phyloP scores from a whole-genome alignment of 2,329 filamentous ascomycete species.

The Aspergillus brunneoviolaceus region DNA sequence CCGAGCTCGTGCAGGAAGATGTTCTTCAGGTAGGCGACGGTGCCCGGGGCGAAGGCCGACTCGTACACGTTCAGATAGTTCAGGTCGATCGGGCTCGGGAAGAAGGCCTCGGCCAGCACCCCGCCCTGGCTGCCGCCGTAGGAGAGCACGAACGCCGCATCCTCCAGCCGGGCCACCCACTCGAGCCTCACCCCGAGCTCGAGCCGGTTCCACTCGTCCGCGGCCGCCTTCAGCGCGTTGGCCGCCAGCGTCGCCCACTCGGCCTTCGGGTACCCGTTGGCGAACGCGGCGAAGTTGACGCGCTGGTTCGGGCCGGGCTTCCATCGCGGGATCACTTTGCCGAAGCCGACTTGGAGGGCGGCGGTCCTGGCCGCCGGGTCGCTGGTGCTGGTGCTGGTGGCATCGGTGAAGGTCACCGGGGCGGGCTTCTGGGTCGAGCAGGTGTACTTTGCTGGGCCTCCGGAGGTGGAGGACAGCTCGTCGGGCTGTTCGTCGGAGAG shows the following conservation, averaged over 20 bases:
- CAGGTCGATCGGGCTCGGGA: slow-evolving; percentile 4
- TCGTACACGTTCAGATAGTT: slow-evolving; percentile 14
- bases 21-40: slow-evolving; percentile 8
- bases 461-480: not conserved
- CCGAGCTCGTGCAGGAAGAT: slow-evolving; percentile 15
- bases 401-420: not conserved
- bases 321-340: slow-evolving; percentile 1
- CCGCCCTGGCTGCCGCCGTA: not conserved
- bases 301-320: slow-evolving; percentile 2
- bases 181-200: slow-evolving; percentile 4
- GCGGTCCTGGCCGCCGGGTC: not conserved
- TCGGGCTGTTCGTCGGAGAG: no score
- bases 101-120: slow-evolving; percentile 9
- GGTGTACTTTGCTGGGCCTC: not conserved
- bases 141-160: slow-evolving; percentile 9
- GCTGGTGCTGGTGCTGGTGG: no score
- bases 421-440: slow-evolving; percentile 5
- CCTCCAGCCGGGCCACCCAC: slow-evolving; percentile 2
- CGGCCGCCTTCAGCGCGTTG: slow-evolving; percentile 4
- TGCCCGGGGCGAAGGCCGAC: slow-evolving; percentile 7
- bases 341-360: slow-evolving; percentile 2
- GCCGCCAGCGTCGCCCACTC: slow-evolving; percentile 2
- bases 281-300: slow-evolving; percentile 8
- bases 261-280: slow-evolving; percentile 4
- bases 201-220: slow-evolving; percentile 9